A percentile compares a stretch with the other conserved stretches of the same genome.
phyloP scores from a whole-genome alignment of 257 asterid species.

The Fraxinus pennsylvanica region DNA sequence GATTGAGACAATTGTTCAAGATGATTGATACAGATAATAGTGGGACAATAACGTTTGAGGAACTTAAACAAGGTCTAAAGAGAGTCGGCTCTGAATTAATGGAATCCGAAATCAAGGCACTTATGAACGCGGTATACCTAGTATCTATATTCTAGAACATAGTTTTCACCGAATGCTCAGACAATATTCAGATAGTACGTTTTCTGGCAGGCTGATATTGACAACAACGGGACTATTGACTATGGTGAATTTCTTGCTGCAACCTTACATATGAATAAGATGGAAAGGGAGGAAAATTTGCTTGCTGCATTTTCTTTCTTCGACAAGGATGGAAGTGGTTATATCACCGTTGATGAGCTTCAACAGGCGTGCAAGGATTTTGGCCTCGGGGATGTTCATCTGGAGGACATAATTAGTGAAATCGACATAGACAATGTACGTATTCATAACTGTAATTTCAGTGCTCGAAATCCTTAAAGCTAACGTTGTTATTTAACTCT shows the following conservation, averaged over 20 bases:
- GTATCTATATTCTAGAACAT: not conserved
- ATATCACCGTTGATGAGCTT: constrained; percentile 88
- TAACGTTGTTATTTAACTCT: not conserved
- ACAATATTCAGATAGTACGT: not conserved
- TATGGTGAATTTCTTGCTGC: constrained; percentile 97
- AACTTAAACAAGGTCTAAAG: constrained; percentile 68
- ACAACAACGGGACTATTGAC: constrained; percentile 86
- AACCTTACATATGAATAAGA: constrained; percentile 84
- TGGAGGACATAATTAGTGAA: constrained; percentile 81
- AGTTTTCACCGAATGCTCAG: not conserved
- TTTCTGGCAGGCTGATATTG: constrained; percentile 78
- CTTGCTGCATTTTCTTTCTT: constrained; percentile 94
- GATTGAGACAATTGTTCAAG: constrained; percentile 76
- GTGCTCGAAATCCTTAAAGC: not conserved
- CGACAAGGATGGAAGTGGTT: constrained; percentile 97
- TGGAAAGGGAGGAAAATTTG: constrained; percentile 91
- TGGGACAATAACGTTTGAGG: constrained; percentile 86
- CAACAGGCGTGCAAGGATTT: constrained; percentile 90
- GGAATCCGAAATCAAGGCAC: constrained; percentile 77
- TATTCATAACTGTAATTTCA: constrained; percentile 1
- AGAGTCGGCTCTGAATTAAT: constrained; percentile 86
- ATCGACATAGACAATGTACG: constrained; percentile 83
- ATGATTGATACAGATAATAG: constrained; percentile 86
- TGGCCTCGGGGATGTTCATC: constrained; percentile 66
- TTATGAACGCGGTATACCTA: constrained; percentile 76